Evolutionary conservation across 768 basidiomycete species (phyloP), one percentile per base, ranked within the genome.

Genomic region (Tricholoma furcatifolium): DNA sequence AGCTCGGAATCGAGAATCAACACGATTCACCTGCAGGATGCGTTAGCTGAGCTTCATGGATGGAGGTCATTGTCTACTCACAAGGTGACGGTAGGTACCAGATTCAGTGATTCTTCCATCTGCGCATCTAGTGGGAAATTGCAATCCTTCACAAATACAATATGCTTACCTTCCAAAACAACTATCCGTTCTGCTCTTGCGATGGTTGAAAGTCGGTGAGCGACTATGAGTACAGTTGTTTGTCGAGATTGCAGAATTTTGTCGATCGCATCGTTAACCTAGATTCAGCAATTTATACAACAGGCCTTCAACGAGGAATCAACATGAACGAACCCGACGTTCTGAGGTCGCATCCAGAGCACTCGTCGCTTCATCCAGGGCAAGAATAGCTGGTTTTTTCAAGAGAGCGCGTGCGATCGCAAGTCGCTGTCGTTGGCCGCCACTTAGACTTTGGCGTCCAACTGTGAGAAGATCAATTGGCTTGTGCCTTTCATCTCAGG

Each of bases 211-310:
- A 97, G 65, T 45, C 93, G 77, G 69, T 97, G 93, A 0, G 93
- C 93, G 17, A 95, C 92, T 50, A 95, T 87, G 21, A 94, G 66
- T 60, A 93, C 93, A 2, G 93, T 95, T 31, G 92, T 94, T 56
- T 88, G 81, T 41, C 87, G 74, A 40, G 83, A 83, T 48, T 80
- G 78, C 42, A 97, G 73, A 55, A 96, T 93, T 65, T 87, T 88
- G 65, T 93, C 92, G 43, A 97, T 87, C 4, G 93, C 93, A 60
- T 93, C 85, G 64, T 97, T 94, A 32, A 94, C 89, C 85, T 84
- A 30, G 27, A 31, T 20, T 30, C 20, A 17, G 24, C 4, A 8
- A 31, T 17, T 43, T 35, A 39, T 30, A 24, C 18, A 32, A 39
- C 24, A n/a, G n/a, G 6, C n/a, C 17, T 21, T 4, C 18, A 6